Conservation (phyloP, 1,284 basidiomycete genomes). For the Rhodotorula sp. region DNA sequence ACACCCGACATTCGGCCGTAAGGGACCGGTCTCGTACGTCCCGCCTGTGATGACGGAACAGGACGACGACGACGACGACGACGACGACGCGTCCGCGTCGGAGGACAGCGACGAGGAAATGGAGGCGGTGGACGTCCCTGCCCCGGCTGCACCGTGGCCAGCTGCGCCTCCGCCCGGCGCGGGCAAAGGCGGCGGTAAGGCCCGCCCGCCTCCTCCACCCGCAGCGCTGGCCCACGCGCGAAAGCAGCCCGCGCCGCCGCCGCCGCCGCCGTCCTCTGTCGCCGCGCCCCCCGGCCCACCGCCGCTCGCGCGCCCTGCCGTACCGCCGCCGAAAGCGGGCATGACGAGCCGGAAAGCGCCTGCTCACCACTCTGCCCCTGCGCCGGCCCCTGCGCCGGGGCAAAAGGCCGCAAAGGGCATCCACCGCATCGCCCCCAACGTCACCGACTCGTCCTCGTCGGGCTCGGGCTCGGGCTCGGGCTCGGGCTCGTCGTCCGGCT, state of each 20-base stretch:
- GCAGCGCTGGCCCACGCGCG: not conserved
- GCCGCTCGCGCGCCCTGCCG: not conserved
- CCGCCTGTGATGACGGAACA: not conserved
- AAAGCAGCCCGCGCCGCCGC: not conserved
- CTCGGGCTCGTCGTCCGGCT: too few relatives aligned
- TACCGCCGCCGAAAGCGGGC: not conserved
- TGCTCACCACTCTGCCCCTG: not conserved
- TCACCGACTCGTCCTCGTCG: not conserved
- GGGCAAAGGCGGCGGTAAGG: not conserved
- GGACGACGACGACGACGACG: not conserved
- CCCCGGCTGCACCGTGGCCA: not conserved
- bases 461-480: not conserved
- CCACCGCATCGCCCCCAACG: constrained; percentile 10
- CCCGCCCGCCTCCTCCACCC: not conserved
- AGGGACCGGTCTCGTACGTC: not conserved
- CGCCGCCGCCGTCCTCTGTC: not conserved
- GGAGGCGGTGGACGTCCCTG: not conserved
- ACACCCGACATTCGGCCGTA: not conserved
- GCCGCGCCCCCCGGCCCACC: not conserved
- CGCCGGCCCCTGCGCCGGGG: not conserved
- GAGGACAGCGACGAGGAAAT: not conserved
- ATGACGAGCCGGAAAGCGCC: not conserved
- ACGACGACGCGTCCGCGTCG: too few relatives aligned
- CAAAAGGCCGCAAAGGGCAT: not conserved
- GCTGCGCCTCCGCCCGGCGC: not conserved